phyloP scores from a whole-genome alignment of 2,329 filamentous ascomycete species.

The Biscogniauxia mediterranea region DNA sequence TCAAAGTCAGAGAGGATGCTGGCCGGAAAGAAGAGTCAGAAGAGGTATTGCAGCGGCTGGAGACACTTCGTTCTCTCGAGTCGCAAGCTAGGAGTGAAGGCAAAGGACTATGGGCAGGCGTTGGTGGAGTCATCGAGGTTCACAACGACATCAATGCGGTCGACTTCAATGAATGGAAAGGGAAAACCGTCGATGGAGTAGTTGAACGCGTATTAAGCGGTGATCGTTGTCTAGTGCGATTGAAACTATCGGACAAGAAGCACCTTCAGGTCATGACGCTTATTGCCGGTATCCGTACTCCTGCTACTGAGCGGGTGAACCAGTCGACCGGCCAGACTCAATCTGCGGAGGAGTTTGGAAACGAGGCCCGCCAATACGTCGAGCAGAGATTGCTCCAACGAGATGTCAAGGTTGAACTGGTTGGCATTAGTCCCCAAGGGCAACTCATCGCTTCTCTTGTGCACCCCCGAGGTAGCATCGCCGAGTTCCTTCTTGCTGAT shows the following conservation, averaged over 20 bases:
- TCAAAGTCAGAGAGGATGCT: conserved; percentile 91
- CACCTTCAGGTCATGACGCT: conserved; percentile 88
- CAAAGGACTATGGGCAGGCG: conserved; percentile 77
- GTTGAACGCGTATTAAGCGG: conserved; percentile 90
- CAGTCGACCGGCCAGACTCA: conserved; percentile 76
- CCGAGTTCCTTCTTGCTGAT: conserved; percentile 83
- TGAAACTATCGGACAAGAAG: conserved; percentile 77
- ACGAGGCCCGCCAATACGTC: conserved; percentile 85
- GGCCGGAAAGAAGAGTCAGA: conserved; percentile 87
- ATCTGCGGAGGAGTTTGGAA: conserved; percentile 83
- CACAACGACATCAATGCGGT: conserved; percentile 78
- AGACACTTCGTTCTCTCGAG: conserved; percentile 76
- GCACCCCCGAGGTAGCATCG: conserved; percentile 90
- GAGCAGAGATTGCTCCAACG: conserved; percentile 85
- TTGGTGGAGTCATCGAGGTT: conserved; percentile 67
- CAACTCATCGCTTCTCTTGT: conserved; percentile 85
- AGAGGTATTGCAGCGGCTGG: conserved; percentile 67
- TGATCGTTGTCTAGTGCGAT: conserved; percentile 81
- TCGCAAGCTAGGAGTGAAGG: conserved; percentile 72
- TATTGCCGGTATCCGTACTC: conserved; percentile 83
- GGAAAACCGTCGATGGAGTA: conserved; percentile 77
- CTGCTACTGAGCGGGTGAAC: conserved; percentile 82
- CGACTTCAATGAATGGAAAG: conserved; percentile 82
- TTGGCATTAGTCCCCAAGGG: conserved; percentile 85
- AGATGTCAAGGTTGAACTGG: conserved; percentile 75